A percentile compares a stretch with the other conserved stretches of the same genome.
phyloP scores from a whole-genome alignment of 2,329 filamentous ascomycete species.

The Aspergillus candidus region DNA sequence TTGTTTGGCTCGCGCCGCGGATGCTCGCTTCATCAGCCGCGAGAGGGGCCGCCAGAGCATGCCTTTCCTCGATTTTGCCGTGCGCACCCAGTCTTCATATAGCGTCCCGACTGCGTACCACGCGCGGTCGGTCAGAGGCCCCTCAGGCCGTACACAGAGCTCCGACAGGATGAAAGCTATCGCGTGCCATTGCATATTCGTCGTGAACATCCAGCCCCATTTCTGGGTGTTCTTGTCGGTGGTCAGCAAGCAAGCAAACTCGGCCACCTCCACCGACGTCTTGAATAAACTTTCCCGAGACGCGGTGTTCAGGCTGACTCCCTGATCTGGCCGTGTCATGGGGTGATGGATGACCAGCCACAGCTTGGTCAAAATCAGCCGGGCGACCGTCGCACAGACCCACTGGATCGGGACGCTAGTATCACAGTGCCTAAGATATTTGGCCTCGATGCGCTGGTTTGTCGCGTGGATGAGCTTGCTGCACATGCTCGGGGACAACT shows the following conservation, averaged over 20 bases:
- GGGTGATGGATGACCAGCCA: constrained; percentile 73
- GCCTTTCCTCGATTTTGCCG: constrained; percentile 42
- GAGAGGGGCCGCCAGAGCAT: constrained; percentile 59
- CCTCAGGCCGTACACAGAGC: constrained; percentile 51
- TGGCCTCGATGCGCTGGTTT: constrained; percentile 50
- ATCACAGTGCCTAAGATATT: constrained; percentile 50
- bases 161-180: constrained; percentile 55
- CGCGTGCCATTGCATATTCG: constrained; percentile 59
- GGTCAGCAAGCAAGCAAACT: constrained; percentile 62
- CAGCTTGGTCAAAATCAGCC: constrained; percentile 71
- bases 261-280: constrained; percentile 67
- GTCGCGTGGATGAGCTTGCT: constrained; percentile 47
- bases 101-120: constrained; percentile 52
- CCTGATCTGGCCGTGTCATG: constrained; percentile 54
- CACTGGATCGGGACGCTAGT: constrained; percentile 55
- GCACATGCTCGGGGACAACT: constrained; percentile 29
- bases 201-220: constrained; percentile 61
- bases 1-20: constrained; percentile 48
- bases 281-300: constrained; percentile 64
- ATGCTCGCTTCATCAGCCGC: constrained; percentile 56
- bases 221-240: constrained; percentile 56
- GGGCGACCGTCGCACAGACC: constrained; percentile 61
- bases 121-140: constrained; percentile 54
- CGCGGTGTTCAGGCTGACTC: constrained; percentile 53
- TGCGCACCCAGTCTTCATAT: constrained; percentile 33